Base-by-base conservation (phyloP, 495 filamentous ascomycete species). In the Talaromyces proteolyticus region DNA sequence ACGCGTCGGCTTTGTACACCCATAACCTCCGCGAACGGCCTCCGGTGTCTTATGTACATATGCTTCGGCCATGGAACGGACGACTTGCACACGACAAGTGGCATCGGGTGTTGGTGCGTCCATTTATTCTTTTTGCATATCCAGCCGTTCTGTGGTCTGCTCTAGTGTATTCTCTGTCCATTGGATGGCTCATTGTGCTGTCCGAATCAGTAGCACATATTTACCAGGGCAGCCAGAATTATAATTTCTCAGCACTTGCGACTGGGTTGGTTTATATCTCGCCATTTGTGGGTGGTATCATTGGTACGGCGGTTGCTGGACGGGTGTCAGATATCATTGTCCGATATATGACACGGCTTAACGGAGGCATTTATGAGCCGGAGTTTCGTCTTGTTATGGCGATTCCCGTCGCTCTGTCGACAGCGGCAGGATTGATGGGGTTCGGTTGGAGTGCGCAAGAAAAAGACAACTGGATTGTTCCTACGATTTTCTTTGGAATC, bases 121-220 rank as follows among this genome's bases (percentile, higher is more conserved):
- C 93, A 6, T 84, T 96, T 42, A 82, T 96, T 41, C 75, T 96
- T 5, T 95, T 85, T 60, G 78, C 82, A 2, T 96, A 96, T 60
- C 93, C 93, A 1, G 77, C 88, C 1, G 86, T 98, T 12, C 80
- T 98, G 19, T 98, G 92, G 92, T 92, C 87, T 34, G 72, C 90
- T 0, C 75, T 87, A 0, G 82, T 96, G 24, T 98, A 98, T 64
- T 70, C 90, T 0, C 82, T 93, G 54, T 90, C 87, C 4, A 79
- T 96, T n/a, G 91, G 92, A 16, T 96, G 92, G 93, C 73, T 98
- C 40, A 95, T 98, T 52, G 87, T 96, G 23, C 79, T 96, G 11
- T 96, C 93, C 1, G 91, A 96, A 65, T 85, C 85, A 0, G 81
- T 96, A 1, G 80, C 88, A 0, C 72, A 79, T 40, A 88, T 94